Evolutionary conservation across 495 filamentous ascomycete species (phyloP).

Genomic region (Thozetella sp.): DNA sequence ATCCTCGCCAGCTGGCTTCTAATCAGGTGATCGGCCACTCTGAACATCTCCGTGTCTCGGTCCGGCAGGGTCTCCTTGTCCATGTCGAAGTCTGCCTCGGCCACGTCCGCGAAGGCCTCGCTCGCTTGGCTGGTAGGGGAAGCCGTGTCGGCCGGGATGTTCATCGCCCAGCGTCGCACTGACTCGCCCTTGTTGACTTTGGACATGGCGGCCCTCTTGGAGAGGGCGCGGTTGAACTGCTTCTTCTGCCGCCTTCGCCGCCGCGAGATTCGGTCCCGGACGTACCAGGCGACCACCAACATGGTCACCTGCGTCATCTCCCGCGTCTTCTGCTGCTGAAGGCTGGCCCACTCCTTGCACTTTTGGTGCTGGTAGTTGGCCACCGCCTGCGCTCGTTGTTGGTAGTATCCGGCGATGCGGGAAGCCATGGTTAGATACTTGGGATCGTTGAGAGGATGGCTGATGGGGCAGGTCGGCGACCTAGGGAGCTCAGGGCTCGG

Average conservation of each 20-base stretch:
- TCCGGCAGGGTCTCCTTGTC: slow-evolving; percentile 22
- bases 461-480: neutral
- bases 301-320: slow-evolving; percentile 37
- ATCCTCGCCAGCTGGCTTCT: slow-evolving; percentile 30
- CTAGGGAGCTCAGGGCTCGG: slow-evolving; percentile 1
- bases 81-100: slow-evolving; percentile 29
- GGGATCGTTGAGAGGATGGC: slow-evolving; percentile 19
- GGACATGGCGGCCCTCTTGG: slow-evolving; percentile 3
- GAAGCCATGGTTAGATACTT: slow-evolving; percentile 33
- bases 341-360: slow-evolving; percentile 33
- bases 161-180: slow-evolving; percentile 32
- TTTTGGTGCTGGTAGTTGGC: slow-evolving; percentile 34
- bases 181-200: slow-evolving; percentile 29
- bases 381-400: slow-evolving; percentile 34
- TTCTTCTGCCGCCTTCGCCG: slow-evolving; percentile 17
- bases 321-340: slow-evolving; percentile 32
- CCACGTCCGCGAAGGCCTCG: slow-evolving; percentile 12
- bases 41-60: slow-evolving; percentile 27
- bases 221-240: slow-evolving; percentile 21
- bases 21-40: slow-evolving; percentile 32
- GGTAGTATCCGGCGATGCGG: slow-evolving; percentile 37
- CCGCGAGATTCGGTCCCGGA: slow-evolving; percentile 31
- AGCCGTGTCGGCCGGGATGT: slow-evolving; percentile 14
- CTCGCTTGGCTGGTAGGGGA: slow-evolving; percentile 5
- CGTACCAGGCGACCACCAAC: slow-evolving; percentile 37